Evolutionary conservation across 225 moss, liverwort and hornwort species (phyloP).

Genomic region (Polytrichum commune): DNA sequence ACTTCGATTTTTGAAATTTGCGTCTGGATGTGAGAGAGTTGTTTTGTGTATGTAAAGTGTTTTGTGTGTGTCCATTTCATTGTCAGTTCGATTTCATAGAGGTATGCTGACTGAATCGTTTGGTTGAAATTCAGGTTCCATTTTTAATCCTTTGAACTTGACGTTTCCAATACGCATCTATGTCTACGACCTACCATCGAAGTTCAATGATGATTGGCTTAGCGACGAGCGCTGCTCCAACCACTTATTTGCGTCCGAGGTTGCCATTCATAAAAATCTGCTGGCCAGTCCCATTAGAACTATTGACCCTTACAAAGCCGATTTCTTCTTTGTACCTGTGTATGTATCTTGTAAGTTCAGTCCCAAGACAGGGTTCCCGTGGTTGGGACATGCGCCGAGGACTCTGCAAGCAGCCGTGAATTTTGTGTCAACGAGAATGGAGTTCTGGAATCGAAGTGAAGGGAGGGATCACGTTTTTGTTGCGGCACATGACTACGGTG

Average conservation of each 20-base stretch:
- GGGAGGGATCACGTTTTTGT: slow-evolving; percentile 95
- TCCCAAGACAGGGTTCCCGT: slow-evolving; percentile 81
- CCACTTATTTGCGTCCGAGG: slow-evolving; percentile 94
- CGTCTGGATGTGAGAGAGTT: too few relatives aligned
- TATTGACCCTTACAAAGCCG: slow-evolving; percentile 64
- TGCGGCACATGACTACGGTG: slow-evolving; percentile 89
- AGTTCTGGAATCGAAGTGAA: slow-evolving; percentile 75
- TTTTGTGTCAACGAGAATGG: slow-evolving; percentile 61
- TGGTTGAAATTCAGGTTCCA: slow-evolving; percentile 7
- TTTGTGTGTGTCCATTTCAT: too few relatives aligned
- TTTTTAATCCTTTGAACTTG: slow-evolving; percentile 50
- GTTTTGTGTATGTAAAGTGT: too few relatives aligned
- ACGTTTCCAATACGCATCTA: slow-evolving; percentile 53
- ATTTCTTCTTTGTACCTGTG: slow-evolving; percentile 89
- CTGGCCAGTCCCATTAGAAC: slow-evolving; percentile 66
- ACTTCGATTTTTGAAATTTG: too few relatives aligned
- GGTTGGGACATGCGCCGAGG: slow-evolving; percentile 57
- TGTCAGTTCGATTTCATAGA: neutral
- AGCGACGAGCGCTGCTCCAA: slow-evolving; percentile 70
- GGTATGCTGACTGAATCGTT: neutral
- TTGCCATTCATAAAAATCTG: slow-evolving; percentile 73
- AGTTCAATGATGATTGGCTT: slow-evolving; percentile 86
- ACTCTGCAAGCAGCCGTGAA: slow-evolving; percentile 72
- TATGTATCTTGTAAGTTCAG: slow-evolving; percentile 93
- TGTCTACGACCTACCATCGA: slow-evolving; percentile 74